phyloP scores from a whole-genome alignment of 139 green algal species.

The Chlamydomonas asymmetrica region DNA sequence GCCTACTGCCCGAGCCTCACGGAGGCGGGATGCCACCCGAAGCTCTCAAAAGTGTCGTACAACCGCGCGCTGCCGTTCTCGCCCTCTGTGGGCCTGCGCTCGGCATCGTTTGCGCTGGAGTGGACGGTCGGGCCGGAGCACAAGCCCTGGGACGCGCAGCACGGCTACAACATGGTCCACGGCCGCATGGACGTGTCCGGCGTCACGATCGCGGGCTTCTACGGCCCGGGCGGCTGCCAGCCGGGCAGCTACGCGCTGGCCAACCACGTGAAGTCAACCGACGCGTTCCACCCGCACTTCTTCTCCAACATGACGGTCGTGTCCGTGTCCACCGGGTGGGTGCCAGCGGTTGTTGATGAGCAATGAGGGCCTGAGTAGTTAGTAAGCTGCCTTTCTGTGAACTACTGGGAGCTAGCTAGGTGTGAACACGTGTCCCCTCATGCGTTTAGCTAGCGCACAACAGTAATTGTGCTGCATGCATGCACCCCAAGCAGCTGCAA shows the following conservation, averaged over 20 bases:
- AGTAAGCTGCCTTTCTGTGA: background rate
- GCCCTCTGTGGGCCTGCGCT: slow-evolving; percentile 33
- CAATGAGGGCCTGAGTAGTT: too few species aligned
- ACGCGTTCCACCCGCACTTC: slow-evolving; percentile 57
- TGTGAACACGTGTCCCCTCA: background rate
- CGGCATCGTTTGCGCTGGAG: slow-evolving; percentile 39
- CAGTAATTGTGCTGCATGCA: too few species aligned
- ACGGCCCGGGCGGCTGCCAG: slow-evolving; percentile 6
- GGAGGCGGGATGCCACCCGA: slow-evolving; percentile 43
- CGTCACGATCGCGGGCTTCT: slow-evolving; percentile 51
- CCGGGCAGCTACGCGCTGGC: slow-evolving; percentile 40
- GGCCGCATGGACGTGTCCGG: slow-evolving; percentile 18
- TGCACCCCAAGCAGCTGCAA: too few species aligned
- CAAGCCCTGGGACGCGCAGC: slow-evolving; percentile 59
- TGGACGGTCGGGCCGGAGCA: slow-evolving; percentile 51
- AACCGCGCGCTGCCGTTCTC: slow-evolving; percentile 34
- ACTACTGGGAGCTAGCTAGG: background rate
- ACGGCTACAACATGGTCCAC: slow-evolving; percentile 45
- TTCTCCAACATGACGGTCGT: slow-evolving; percentile 36
- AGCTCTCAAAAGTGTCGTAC: slow-evolving; percentile 42
- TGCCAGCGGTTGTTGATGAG: background rate
- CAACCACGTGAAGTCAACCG: slow-evolving; percentile 49
- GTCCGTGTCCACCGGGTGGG: slow-evolving; percentile 29
- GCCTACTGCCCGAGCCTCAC: slow-evolving; percentile 15
- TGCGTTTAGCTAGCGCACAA: too few species aligned